Evolutionary conservation across 805 yeast species (phyloP), one percentile per base, ranked within the genome.

Genomic region (Saturnispora saitoi): DNA sequence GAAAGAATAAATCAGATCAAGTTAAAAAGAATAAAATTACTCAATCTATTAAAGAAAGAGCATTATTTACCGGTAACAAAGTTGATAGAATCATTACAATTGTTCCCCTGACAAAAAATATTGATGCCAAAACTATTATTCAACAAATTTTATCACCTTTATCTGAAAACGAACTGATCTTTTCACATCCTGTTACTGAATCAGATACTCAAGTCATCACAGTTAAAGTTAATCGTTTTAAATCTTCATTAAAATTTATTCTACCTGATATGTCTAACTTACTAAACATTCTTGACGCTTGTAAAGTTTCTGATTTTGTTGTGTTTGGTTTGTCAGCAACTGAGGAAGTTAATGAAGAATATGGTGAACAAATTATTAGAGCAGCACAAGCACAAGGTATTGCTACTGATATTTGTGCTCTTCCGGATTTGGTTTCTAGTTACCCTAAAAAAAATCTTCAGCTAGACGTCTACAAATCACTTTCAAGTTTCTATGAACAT

Each of bases 351-450:
- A 89, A 83, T 55, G 71, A 73, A 42, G 75, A 74, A 36, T 77
- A 79, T 57, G 98, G 98, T 43, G 99, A 93, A 67, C 90, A 87
- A 59, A 79, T 90, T 28, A 72, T 93, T 49, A 80, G 98, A 66
- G 86, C 96, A 2, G 75, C 90, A 32, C 88, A 86, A 59, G 76
- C 90, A 12, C 99, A 95, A 69, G 98, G 98, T 71, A 83, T 90
- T 12, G 83, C 95, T 0, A 78, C 88, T 4, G 81, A 81, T 1
- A 69, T 84, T 48, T 93, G 95, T 28, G 87, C 86, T 10, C 77
- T 90, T 26, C 79, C 93, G 7, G 87, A 88, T 58, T 62, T 89
- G 31, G 77, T 83, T 1, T 61, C 75, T 2, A 77, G 80, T 1
- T 86, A 79, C 56, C 81, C 84, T 37, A 84, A 83, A 65, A 80